Conservation (phyloP, 192 early-diverging fungal species). For the Fimicolochytrium jonesii region DNA sequence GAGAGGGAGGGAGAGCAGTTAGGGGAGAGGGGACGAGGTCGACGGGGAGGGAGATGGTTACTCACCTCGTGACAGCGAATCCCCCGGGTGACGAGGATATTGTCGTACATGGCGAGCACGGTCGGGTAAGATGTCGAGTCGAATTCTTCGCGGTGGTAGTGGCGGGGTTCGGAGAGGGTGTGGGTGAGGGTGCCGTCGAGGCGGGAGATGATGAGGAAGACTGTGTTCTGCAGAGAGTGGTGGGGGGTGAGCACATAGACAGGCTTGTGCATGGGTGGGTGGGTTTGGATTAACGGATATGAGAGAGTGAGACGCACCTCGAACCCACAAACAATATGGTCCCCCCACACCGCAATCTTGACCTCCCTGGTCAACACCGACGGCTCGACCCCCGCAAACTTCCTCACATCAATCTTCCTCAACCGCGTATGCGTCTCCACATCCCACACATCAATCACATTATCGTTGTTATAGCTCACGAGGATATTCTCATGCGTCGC, state of each 20-base stretch:
- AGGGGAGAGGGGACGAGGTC: neutral
- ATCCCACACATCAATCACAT: constrained; percentile 27
- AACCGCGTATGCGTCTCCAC: neutral
- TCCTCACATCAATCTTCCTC: constrained; percentile 17
- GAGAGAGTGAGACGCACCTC: constrained; percentile 21
- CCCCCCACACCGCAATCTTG: constrained; percentile 29
- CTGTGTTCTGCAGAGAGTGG: constrained; percentile 17
- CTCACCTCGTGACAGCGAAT: constrained; percentile 27
- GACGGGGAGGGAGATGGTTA: neutral
- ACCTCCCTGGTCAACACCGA: constrained; percentile 26
- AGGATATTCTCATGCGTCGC: constrained; percentile 24
- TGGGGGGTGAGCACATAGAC: too few relatives aligned
- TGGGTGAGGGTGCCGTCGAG: neutral
- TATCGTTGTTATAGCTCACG: constrained; percentile 31
- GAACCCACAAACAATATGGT: constrained; percentile 33
- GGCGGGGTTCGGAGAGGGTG: constrained; percentile 16
- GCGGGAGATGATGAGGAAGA: constrained; percentile 25
- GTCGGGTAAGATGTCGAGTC: constrained; percentile 31
- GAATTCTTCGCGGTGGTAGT: constrained; percentile 21
- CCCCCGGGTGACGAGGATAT: constrained; percentile 28
- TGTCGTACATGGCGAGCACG: constrained; percentile 30
- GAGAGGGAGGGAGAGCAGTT: neutral
- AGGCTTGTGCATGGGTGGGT: too few relatives aligned
- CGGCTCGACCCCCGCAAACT: constrained; percentile 15
- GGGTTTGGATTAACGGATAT: too few relatives aligned